phyloP scores from a whole-genome alignment of 1,139 yeast genomes.

The Yamadazyma sp. region DNA sequence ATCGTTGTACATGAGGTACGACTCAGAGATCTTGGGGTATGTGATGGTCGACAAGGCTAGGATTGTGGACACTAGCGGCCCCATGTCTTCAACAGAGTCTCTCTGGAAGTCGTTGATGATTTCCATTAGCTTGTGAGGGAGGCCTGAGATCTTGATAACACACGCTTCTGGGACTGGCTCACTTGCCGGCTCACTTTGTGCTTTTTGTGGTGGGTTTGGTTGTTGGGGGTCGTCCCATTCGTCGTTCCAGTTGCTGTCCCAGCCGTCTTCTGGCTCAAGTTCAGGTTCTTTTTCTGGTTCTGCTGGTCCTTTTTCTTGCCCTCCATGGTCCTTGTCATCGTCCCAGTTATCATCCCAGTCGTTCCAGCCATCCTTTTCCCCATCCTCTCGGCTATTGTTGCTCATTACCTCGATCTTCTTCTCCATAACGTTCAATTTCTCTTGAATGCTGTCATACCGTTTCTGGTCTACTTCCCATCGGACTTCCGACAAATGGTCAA shows the following conservation, averaged over 20 bases:
- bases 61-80: conserved; percentile 22
- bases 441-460: conserved; percentile 13
- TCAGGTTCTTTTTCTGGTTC: conserved; percentile 14
- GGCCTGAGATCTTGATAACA: conserved; percentile 19
- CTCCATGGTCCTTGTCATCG: conserved; percentile 9
- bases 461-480: conserved; percentile 14
- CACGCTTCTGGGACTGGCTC: too few relatives aligned
- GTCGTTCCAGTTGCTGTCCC: conserved; percentile 20
- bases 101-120: conserved; percentile 23
- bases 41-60: conserved; percentile 31
- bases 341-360: conserved; percentile 29
- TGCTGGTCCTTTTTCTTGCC: conserved; percentile 5
- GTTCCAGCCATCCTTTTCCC: conserved; percentile 18
- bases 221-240: conserved; percentile 13
- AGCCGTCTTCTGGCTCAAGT: too few relatives aligned
- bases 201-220: conserved; percentile 5
- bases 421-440: conserved; percentile 14
- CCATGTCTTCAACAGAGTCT: conserved; percentile 13
- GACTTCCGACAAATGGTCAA: conserved; percentile 12
- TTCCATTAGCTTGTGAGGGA: conserved; percentile 22
- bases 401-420: conserved; percentile 16
- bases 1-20: conserved; percentile 40
- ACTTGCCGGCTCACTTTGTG: too few relatives aligned
- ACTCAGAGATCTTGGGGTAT: conserved; percentile 33
- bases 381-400: conserved; percentile 13